Evolutionary conservation across 257 asterid genomes (phyloP), one percentile per base, ranked within the genome.

Genomic region (Nyctanthes arbortristis): DNA sequence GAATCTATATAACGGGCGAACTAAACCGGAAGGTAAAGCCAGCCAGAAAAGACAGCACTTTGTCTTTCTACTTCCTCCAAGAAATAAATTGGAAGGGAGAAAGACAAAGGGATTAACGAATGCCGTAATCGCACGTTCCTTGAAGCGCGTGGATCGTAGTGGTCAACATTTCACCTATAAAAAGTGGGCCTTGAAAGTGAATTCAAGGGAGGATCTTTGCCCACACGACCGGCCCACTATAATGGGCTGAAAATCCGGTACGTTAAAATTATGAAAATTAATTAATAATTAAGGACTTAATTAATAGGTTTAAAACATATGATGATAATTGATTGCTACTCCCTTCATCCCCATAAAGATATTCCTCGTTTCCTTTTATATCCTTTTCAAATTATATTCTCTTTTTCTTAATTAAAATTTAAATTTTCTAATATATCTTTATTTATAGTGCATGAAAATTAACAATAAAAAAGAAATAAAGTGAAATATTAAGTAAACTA

Each of bases 11-110:
- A 32, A 35, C 60, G 35, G 75, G 77, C 52, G 71, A 61, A 64
- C 64, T 57, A 72, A 71, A 55, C 29, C 36, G 73, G n/a, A 69
- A 14, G 77, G 61, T 69, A 43, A 65, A 65, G 47, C 52, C 24
- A 31, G 73, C 70, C 64, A 37, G 67, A 79, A 79, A 73, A 76
- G 84, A 80, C 79, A 57, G 63, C 69, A 65, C 54, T 75, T 76
- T 68, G 54, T 36, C 55, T 60, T 64, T 27, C 61, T 54, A 30
- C 56, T 52, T 52, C 59, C n/a, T 52, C 31, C 30, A 52, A 52
- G 59, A 29, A 63, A 16, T 28, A 27, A 63, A 62, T 10, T 7
- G 5, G 5, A 28, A 61, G 54, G n/a, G n/a, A n/a, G n/a, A 62
- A 49, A 68, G 22, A 10, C 18, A 31, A 18, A 18, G 61, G 1